A percentile compares a stretch with the other conserved stretches of the same genome.
These are phyloP conservation scores for Chlorella sp. DNA, from an alignment of 139 green algal species.

Conservation along the genomic window DNA sequence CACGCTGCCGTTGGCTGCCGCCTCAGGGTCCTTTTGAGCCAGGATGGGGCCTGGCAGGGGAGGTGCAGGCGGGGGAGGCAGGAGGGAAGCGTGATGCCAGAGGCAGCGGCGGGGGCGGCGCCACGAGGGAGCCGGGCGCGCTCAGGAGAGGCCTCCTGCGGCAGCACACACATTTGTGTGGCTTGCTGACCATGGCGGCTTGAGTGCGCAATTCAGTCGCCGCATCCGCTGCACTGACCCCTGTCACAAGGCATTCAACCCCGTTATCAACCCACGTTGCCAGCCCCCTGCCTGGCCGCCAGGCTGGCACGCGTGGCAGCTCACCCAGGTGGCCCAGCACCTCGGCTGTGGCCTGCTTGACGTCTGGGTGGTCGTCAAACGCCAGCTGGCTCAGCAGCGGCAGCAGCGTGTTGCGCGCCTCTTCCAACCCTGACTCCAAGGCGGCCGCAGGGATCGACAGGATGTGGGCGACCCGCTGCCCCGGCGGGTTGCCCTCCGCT, in stretches of 20 bases:
- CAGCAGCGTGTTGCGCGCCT: neutral
- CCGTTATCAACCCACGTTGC: no score
- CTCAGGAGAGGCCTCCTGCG: no score
- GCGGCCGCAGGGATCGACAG: constrained; percentile 35
- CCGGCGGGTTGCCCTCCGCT: constrained; percentile 11
- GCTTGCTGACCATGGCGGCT: no score
- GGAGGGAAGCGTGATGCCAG: neutral
- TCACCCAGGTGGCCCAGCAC: constrained; percentile 41
- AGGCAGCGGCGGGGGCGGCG: no score
- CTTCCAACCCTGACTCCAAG: neutral
- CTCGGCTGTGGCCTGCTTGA: constrained; percentile 26
- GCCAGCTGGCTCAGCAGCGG: constrained; percentile 39
- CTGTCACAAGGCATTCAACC: no score
- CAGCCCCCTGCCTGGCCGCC: neutral
- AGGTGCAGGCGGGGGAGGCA: neutral
- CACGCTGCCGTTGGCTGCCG: neutral
- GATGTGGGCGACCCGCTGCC: constrained; percentile 35
- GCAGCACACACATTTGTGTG: no score
- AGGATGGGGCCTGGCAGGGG: constrained; percentile 13
- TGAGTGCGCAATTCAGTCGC: no score
- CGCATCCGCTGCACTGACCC: no score
- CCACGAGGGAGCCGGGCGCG: no score
- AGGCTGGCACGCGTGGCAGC: neutral
- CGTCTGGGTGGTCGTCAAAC: constrained; percentile 22
- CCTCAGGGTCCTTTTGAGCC: constrained; percentile 2